These are phyloP conservation scores for Phytopythium cucurbitacearum DNA, from an alignment of 352 stramenopile genomes.

Conservation along the genomic window DNA sequence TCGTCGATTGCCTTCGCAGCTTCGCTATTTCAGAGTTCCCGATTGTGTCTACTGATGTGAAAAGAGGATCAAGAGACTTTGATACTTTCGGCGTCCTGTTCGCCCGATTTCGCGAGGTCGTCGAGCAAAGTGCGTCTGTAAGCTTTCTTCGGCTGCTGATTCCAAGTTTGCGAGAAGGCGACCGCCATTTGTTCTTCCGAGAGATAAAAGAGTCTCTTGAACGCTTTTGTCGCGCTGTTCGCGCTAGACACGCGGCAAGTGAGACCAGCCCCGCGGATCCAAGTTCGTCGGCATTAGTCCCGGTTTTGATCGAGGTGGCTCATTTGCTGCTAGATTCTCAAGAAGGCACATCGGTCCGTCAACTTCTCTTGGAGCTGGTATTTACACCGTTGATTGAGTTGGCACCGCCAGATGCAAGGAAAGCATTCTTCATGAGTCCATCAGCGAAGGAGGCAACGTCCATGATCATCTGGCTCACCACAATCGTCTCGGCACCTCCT, in stretches of 20 bases:
- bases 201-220: slow-evolving; percentile 48
- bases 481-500: slow-evolving; percentile 47
- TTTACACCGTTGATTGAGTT: slow-evolving; percentile 51
- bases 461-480: slow-evolving; percentile 46
- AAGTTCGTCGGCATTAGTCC: too few species aligned
- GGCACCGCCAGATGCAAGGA: slow-evolving; percentile 23
- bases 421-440: slow-evolving; percentile 47
- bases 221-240: slow-evolving; percentile 24
- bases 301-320: too few species aligned
- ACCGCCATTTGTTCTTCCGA: slow-evolving; percentile 42
- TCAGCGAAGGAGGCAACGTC: slow-evolving; percentile 17
- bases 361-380: slow-evolving; percentile 37
- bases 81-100: slow-evolving; percentile 61
- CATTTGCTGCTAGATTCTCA: slow-evolving; percentile 1
- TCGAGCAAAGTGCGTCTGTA: slow-evolving; percentile 46
- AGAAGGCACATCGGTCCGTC: slow-evolving; percentile 27
- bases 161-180: slow-evolving; percentile 58
- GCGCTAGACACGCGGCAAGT: not conserved
- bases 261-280: too few species aligned
- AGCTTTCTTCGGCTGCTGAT: slow-evolving; percentile 49
- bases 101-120: slow-evolving; percentile 37
- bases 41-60: slow-evolving; percentile 68
- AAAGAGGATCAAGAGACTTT: slow-evolving; percentile 53
- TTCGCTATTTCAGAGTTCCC: slow-evolving; percentile 78
- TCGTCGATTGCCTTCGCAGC: slow-evolving; percentile 27